Conservation (phyloP, 495 filamentous ascomycete species). For the Annulohypoxylon stygium region DNA sequence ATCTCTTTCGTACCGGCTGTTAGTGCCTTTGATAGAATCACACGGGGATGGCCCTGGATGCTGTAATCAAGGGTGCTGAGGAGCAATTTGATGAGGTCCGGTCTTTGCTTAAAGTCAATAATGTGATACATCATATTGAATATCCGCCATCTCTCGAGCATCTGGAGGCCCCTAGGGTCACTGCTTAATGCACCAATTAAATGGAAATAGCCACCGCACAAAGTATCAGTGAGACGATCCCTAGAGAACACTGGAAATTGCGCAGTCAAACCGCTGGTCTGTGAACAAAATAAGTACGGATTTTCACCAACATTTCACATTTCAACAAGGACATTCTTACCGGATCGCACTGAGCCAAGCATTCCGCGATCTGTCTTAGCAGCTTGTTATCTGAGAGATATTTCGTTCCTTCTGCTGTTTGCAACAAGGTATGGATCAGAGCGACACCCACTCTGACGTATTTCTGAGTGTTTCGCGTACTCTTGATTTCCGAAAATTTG, state of each 20-base stretch:
- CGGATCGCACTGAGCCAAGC: constrained; percentile 89
- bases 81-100: constrained; percentile 88
- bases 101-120: constrained; percentile 87
- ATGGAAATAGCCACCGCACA: constrained; percentile 93
- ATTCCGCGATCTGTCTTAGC: constrained; percentile 92
- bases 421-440: constrained; percentile 84
- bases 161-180: constrained; percentile 82
- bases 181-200: constrained; percentile 88
- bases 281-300: constrained; percentile 40
- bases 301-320: not conserved
- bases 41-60: constrained; percentile 84
- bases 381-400: constrained; percentile 94
- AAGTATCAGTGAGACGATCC: constrained; percentile 82
- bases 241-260: constrained; percentile 87
- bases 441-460: constrained; percentile 92
- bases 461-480: constrained; percentile 91
- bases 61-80: constrained; percentile 93
- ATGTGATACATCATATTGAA: constrained; percentile 99
- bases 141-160: constrained; percentile 96
- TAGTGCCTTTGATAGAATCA: constrained; percentile 91
- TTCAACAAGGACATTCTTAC: constrained; percentile 52
- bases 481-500: constrained; percentile 86
- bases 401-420: constrained; percentile 82
- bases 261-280: constrained; percentile 90
- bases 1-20: constrained; percentile 93